phyloP scores from a whole-genome alignment of 2,329 filamentous ascomycete genomes.

The Thelonectria rubi region DNA sequence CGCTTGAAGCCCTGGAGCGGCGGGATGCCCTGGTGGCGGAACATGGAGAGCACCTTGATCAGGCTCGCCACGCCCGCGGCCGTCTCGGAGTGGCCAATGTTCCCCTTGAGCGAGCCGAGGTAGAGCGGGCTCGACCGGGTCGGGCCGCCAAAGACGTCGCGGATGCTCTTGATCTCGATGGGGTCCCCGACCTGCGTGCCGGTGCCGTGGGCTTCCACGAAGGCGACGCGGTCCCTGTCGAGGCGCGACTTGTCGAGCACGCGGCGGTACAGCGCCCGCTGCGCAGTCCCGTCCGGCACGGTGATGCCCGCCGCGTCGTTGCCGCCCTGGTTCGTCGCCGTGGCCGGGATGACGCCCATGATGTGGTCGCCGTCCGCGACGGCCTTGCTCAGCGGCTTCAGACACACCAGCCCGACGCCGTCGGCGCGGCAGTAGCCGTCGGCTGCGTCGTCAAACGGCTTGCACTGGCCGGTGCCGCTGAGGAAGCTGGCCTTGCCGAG shows the following conservation, averaged over 20 bases:
- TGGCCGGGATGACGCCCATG: constrained; percentile 76
- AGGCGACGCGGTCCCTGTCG: constrained; percentile 36
- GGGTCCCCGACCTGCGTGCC: constrained; percentile 59
- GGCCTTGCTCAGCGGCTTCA: constrained; percentile 82
- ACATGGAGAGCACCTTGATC: constrained; percentile 47
- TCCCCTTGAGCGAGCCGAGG: constrained; percentile 46
- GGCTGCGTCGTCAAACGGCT: constrained; percentile 79
- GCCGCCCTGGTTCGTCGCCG: constrained; percentile 82
- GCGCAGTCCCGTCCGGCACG: constrained; percentile 78
- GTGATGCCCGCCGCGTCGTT: constrained; percentile 81
- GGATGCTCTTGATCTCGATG: constrained; percentile 47
- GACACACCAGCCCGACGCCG: constrained; percentile 75
- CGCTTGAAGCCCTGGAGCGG: constrained; percentile 39
- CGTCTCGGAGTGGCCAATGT: constrained; percentile 43
- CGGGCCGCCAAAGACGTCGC: constrained; percentile 25
- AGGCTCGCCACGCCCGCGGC: constrained; percentile 43
- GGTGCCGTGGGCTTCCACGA: constrained; percentile 58
- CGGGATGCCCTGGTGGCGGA: constrained; percentile 38
- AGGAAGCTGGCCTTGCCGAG: constrained; percentile 38
- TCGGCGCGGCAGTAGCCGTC: constrained; percentile 87
- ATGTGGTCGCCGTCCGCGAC: constrained; percentile 78
- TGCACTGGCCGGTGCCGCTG: constrained; percentile 29
- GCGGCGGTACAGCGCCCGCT: constrained; percentile 75
- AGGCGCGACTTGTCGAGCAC: constrained; percentile 62
- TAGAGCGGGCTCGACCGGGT: constrained; percentile 16